A percentile compares a stretch with the other conserved stretches of the same genome.
Evolutionary conservation across 2,329 filamentous ascomycete species (phyloP).

Genomic region (Aspergillus brunneoviolaceus): DNA sequence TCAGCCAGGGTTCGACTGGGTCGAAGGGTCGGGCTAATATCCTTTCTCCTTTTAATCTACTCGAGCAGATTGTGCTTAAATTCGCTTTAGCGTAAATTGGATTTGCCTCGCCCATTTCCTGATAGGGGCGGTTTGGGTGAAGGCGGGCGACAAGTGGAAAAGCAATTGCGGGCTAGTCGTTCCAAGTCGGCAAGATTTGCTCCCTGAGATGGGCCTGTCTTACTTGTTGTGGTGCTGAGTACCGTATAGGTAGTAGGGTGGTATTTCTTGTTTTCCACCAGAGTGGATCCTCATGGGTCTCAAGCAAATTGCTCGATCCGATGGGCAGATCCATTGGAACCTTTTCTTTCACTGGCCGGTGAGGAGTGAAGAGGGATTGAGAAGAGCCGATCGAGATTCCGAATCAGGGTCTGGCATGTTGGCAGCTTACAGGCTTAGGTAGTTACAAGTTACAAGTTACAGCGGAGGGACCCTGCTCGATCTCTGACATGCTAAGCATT

Average conservation of each 20-base stretch:
- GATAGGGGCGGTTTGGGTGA: neutral
- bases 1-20: neutral
- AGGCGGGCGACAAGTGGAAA: neutral
- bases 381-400: neutral
- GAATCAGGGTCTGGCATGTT: neutral
- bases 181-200: neutral
- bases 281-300: neutral
- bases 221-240: neutral
- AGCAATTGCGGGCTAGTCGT: neutral
- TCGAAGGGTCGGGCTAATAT: neutral
- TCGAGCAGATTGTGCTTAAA: too few relatives aligned
- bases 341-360: too few relatives aligned
- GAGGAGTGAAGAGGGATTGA: neutral
- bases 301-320: neutral
- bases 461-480: neutral
- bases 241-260: too few relatives aligned
- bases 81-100: neutral
- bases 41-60: neutral
- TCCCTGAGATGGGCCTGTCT: neutral
- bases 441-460: neutral
- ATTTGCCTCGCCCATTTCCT: neutral
- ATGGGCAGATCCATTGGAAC: neutral
- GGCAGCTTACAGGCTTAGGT: too few relatives aligned
- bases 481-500: neutral
- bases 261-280: neutral